These are phyloP conservation scores for Yamagishiella unicocca DNA, from an alignment of 139 green algal genomes.

Conservation along the genomic window DNA sequence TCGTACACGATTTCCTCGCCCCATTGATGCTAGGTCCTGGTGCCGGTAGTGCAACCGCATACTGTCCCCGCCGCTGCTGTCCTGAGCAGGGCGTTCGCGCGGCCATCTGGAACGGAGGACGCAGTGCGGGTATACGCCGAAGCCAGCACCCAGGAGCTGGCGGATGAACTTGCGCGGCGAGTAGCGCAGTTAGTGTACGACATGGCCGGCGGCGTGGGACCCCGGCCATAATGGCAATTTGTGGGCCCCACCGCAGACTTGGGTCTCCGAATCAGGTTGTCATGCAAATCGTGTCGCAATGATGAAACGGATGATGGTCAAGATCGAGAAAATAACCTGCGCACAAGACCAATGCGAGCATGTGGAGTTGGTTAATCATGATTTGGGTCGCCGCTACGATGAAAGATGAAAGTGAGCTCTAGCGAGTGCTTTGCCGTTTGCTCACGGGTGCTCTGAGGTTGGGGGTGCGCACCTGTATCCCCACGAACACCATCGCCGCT, in stretches of 20 bases:
- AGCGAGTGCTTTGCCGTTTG: neutral
- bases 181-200: conserved; percentile 73
- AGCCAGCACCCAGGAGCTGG: conserved; percentile 76
- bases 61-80: neutral
- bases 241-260: neutral
- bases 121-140: conserved; percentile 98
- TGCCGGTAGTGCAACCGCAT: too few species aligned
- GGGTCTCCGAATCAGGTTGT: neutral
- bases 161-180: conserved; percentile 80
- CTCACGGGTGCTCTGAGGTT: neutral
- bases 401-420: too few species aligned
- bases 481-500: conserved; percentile 56
- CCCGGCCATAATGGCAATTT: conserved; percentile 35
- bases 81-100: conserved; percentile 85
- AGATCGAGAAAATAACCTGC: conserved; percentile 48
- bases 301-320: conserved; percentile 53
- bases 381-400: too few species aligned
- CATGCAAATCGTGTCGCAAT: conserved; percentile 52
- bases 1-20: too few species aligned
- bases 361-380: neutral
- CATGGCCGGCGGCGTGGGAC: conserved; percentile 55
- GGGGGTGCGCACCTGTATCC: conserved; percentile 52
- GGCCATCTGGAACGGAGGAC: conserved; percentile 97
- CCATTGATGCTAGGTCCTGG: too few species aligned
- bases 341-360: neutral